Percentiles rank a stretch among this genome's conserved stretches.
These are phyloP conservation scores for Suaeda aralocaspica DNA, from an alignment of 148 eudicot species.

Conservation along the genomic window DNA sequence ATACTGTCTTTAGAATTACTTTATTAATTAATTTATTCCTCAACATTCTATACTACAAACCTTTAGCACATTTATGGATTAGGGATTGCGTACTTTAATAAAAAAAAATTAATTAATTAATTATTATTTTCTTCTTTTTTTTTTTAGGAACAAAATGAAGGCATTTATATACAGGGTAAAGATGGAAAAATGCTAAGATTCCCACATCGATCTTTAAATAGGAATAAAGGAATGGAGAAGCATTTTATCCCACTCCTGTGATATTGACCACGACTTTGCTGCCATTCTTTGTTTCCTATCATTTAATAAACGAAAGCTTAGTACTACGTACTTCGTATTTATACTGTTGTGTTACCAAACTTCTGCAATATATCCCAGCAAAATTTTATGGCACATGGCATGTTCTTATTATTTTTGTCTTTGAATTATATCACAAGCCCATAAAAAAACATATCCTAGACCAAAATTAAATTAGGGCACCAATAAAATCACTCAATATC, in stretches of 20 bases:
- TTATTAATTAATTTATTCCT: neutral
- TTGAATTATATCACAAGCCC: constrained; percentile 16
- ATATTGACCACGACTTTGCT: constrained; percentile 50
- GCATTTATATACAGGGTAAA: constrained; percentile 7
- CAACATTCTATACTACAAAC: neutral
- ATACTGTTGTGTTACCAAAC: constrained; percentile 17
- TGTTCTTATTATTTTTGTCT: constrained; percentile 18
- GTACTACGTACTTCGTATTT: neutral
- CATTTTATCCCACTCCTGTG: constrained; percentile 43
- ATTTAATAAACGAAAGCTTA: neutral
- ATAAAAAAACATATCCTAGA: constrained; percentile 19
- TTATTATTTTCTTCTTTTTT: no score
- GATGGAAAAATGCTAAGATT: constrained; percentile 44
- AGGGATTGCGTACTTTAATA: no score
- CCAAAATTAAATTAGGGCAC: constrained; percentile 17
- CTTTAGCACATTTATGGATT: constrained; percentile 10
- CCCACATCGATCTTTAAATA: constrained; percentile 37
- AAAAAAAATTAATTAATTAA: no score
- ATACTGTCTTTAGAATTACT: constrained; percentile 8
- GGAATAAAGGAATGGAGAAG: constrained; percentile 49
- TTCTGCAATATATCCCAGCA: constrained; percentile 30
- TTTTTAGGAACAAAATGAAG: neutral
- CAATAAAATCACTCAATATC: constrained; percentile 15
- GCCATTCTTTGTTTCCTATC: constrained; percentile 42
- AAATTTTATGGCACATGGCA: constrained; percentile 31